These are phyloP conservation scores for Fusarium citri DNA, from an alignment of 2,329 filamentous ascomycete genomes.

Conservation along the genomic window DNA sequence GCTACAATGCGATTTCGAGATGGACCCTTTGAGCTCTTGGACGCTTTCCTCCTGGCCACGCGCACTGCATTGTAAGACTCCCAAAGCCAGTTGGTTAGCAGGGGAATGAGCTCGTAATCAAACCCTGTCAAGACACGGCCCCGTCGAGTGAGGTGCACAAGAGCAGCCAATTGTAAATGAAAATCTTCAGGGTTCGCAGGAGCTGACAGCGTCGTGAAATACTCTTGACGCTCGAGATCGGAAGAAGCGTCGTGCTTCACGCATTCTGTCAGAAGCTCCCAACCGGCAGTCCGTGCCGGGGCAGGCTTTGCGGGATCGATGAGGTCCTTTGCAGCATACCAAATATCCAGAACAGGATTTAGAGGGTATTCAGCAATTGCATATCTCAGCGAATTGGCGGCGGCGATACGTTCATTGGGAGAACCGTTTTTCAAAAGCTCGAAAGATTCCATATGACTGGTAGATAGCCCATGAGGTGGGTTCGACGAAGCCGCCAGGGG, in stretches of 20 bases:
- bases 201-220: constrained; percentile 71
- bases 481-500: constrained; percentile 53
- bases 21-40: constrained; percentile 52
- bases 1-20: constrained; percentile 53
- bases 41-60: constrained; percentile 61
- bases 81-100: constrained; percentile 71
- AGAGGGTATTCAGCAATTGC: constrained; percentile 70
- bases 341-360: constrained; percentile 70
- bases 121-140: constrained; percentile 74
- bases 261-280: constrained; percentile 74
- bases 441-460: constrained; percentile 65
- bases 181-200: constrained; percentile 71
- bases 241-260: constrained; percentile 71
- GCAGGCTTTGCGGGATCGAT: constrained; percentile 68
- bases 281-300: constrained; percentile 68
- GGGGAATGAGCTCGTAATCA: constrained; percentile 73
- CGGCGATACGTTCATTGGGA: constrained; percentile 65
- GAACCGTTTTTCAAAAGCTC: constrained; percentile 65
- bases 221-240: constrained; percentile 74
- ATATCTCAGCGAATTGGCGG: constrained; percentile 67
- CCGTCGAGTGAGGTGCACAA: constrained; percentile 70
- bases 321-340: constrained; percentile 74
- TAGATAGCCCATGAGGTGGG: constrained; percentile 58
- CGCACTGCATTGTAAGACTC: constrained; percentile 66
- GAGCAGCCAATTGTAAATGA: constrained; percentile 71